Base-by-base conservation (phyloP, 2,329 filamentous ascomycete genomes). In the Aspergillus hortae region DNA sequence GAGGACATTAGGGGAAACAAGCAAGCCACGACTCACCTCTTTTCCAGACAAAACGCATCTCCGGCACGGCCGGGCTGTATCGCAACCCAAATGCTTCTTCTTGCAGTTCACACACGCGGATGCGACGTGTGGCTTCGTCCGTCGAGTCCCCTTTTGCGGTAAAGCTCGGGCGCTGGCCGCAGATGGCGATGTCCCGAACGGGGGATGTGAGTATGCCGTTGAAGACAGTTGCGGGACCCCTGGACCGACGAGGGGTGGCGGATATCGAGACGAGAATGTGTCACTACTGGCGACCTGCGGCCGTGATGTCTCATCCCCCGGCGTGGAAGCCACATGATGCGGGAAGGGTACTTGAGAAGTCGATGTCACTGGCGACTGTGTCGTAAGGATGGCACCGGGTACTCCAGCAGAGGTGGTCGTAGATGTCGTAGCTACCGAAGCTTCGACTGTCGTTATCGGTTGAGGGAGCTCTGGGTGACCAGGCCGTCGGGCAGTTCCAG, bases 81-180 rank as follows among this genome's bases (percentile, higher is more conserved):
- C 74, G 56, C 74, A 77, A 38, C 74, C 71, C 46, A 77, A 54
- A 55, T 77, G 74, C 58, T 77, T 77, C 59, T 73, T 74, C 56
- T 77, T 77, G 59, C 74, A 77, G 55, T 77, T 77, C 12, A 77
- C 72, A 59, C 74, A 77, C 2, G 74, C 74, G 4, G 74, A 77
- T 27, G 74, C 74, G 25, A 77, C 74, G 62, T 77, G 74, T 6
- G 74, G 71, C 53, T 77, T 77, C 4, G 73, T 71, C 42, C 75
- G 73, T 44, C 74, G 63, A 0, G 74, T 74, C 14, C 73, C 66
- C 43, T 72, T 71, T 32, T 74, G 66, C 44, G 61, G 55, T 19
- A 71, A 52, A 36, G 65, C 46, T 44, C 70, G 62, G 44, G 57
- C 53, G 23, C 57, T 53, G 10, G 61, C 49, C 6, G 55, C 61